These are phyloP conservation scores for Tolypocladium inflatum DNA, from an alignment of 2,329 filamentous ascomycete species.

Conservation along the genomic window DNA sequence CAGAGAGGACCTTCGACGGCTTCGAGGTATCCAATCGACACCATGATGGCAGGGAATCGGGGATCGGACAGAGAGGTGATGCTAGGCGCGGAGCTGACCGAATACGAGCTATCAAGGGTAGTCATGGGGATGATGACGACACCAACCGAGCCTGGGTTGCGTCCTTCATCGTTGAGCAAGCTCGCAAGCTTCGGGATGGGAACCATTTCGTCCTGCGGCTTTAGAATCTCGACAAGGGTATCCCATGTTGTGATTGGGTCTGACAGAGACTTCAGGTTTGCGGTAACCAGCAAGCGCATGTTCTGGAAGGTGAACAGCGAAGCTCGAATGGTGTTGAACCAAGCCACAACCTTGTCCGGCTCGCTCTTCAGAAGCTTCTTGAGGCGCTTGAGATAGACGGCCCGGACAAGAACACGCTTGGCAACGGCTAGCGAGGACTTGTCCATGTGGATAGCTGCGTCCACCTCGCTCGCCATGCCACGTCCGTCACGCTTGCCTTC, in stretches of 20 bases:
- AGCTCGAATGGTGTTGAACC: conserved; percentile 67
- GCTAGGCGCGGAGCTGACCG: conserved; percentile 64
- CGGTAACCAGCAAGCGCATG: conserved; percentile 75
- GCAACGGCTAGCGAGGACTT: conserved; percentile 68
- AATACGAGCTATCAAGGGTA: conserved; percentile 86
- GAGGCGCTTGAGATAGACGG: conserved; percentile 76
- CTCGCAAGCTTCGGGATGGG: conserved; percentile 62
- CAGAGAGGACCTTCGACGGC: conserved; percentile 90
- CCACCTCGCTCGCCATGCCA: conserved; percentile 52
- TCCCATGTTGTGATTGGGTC: conserved; percentile 77
- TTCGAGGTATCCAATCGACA: conserved; percentile 85
- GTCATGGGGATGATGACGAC: conserved; percentile 82
- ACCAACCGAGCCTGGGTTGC: conserved; percentile 61
- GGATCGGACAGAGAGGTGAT: conserved; percentile 69
- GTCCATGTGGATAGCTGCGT: conserved; percentile 74
- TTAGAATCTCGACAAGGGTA: conserved; percentile 27
- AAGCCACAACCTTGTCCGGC: conserved; percentile 63
- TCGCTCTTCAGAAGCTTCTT: conserved; percentile 72
- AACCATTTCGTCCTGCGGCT: conserved; percentile 40
- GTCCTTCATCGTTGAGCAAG: conserved; percentile 67
- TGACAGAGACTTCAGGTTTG: conserved; percentile 63
- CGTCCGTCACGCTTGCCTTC: conserved; percentile 83
- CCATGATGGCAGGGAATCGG: conserved; percentile 71
- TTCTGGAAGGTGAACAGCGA: conserved; percentile 77
- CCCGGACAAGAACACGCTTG: conserved; percentile 74